phyloP scores from a whole-genome alignment of 805 yeast species.

The Candida sakaeoensis region DNA sequence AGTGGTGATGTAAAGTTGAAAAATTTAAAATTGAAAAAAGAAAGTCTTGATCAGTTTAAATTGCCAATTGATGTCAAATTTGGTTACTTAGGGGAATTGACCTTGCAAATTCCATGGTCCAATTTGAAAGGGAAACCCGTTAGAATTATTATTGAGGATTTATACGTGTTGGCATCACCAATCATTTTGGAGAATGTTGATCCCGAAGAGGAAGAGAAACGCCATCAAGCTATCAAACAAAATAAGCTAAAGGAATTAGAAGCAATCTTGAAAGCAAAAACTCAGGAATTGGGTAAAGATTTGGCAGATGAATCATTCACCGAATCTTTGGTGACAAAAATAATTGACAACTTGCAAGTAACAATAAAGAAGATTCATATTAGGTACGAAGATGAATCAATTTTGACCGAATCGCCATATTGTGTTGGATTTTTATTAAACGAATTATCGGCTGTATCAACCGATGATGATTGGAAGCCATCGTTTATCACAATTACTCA shows the following conservation, averaged over 20 bases:
- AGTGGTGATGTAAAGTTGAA: constrained; percentile 89
- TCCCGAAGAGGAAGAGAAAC: constrained; percentile 54
- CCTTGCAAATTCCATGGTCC: constrained; percentile 95
- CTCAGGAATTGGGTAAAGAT: constrained; percentile 27
- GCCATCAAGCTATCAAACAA: constrained; percentile 58
- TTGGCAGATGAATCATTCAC: constrained; percentile 74
- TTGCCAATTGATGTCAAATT: constrained; percentile 83
- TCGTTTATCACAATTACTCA: constrained; percentile 74
- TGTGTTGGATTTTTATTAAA: constrained; percentile 78
- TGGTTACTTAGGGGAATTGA: constrained; percentile 87
- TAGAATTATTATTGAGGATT: constrained; percentile 80
- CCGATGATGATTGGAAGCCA: constrained; percentile 82
- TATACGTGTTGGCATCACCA: constrained; percentile 78
- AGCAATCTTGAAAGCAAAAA: constrained; percentile 50
- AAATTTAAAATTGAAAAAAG: constrained; percentile 76
- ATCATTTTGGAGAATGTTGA: constrained; percentile 53
- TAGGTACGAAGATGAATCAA: constrained; percentile 79
- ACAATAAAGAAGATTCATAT: constrained; percentile 89
- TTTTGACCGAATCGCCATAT: constrained; percentile 71
- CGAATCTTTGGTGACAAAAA: constrained; percentile 81
- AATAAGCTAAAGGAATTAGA: constrained; percentile 67
- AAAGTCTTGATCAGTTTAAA: constrained; percentile 80
- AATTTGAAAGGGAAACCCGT: constrained; percentile 91
- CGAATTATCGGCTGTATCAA: constrained; percentile 88
- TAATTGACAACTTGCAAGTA: constrained; percentile 88